Conservation (phyloP, 208 protist species). For the Herpetomonas muscarum region DNA sequence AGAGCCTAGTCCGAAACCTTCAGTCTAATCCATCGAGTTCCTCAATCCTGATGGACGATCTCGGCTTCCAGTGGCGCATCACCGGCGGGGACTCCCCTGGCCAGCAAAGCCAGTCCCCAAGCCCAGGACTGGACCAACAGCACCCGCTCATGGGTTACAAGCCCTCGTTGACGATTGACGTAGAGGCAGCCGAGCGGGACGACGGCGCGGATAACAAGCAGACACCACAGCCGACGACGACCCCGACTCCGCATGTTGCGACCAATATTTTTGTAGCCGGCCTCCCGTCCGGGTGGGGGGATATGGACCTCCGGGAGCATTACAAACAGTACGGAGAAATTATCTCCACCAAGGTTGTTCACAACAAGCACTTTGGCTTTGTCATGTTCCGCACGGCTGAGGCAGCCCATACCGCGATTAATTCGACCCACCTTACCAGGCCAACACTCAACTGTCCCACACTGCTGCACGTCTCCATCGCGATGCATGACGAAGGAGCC, state of each 20-base stretch:
- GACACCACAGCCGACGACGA: slow-evolving; percentile 41
- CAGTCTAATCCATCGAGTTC: no score
- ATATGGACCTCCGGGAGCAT: slow-evolving; percentile 53
- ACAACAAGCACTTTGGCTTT: slow-evolving; percentile 82
- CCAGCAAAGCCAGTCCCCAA: no score
- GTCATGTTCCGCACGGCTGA: slow-evolving; percentile 85
- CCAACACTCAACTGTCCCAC: slow-evolving; percentile 45
- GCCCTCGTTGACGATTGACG: slow-evolving; percentile 64
- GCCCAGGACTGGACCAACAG: background rate
- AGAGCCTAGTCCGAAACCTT: no score
- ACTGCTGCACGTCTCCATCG: slow-evolving; percentile 80
- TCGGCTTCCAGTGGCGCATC: background rate
- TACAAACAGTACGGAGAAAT: slow-evolving; percentile 83
- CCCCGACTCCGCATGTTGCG: slow-evolving; percentile 76
- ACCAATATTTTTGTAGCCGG: slow-evolving; percentile 90
- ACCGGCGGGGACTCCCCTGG: background rate
- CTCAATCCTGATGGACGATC: slow-evolving; percentile 3
- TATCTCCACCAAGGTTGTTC: slow-evolving; percentile 80
- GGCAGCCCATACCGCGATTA: slow-evolving; percentile 82
- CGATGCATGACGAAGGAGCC: slow-evolving; percentile 90
- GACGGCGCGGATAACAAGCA: slow-evolving; percentile 6
- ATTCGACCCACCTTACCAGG: slow-evolving; percentile 70
- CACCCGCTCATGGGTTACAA: slow-evolving; percentile 59
- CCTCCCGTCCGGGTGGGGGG: slow-evolving; percentile 73
- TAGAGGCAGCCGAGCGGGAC: slow-evolving; percentile 30